These are phyloP conservation scores for Phytophthora pseudosyringae DNA, from an alignment of 352 stramenopile species.

Conservation along the genomic window DNA sequence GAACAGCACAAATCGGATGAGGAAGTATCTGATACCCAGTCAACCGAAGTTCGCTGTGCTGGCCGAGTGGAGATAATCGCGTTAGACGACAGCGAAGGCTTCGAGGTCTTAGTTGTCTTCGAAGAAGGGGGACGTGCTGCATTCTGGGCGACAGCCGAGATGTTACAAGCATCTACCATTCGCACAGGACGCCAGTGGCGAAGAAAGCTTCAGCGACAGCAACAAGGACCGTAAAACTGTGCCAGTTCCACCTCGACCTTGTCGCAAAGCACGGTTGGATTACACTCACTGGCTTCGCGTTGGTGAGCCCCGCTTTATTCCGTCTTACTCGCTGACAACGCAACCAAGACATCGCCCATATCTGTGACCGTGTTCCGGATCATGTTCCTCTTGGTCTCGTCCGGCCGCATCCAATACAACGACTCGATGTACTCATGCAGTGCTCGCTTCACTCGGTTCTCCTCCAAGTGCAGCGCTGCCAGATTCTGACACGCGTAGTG, in stretches of 20 bases:
- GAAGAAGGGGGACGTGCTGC: conserved; percentile 56
- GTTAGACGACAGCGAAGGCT: conserved; percentile 21
- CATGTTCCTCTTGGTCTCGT: conserved; percentile 45
- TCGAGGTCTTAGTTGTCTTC: conserved; percentile 55
- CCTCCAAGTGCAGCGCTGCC: conserved; percentile 64
- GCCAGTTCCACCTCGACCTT: neutral
- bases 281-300: neutral
- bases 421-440: conserved; percentile 82
- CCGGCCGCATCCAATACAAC: conserved; percentile 68
- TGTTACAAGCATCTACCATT: conserved; percentile 65
- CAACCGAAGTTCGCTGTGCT: conserved; percentile 22
- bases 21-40: conserved; percentile 1
- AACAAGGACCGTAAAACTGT: conserved; percentile 16
- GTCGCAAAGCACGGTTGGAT: neutral
- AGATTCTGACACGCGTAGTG: conserved; percentile 75
- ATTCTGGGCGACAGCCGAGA: conserved; percentile 72
- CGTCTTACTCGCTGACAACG: conserved; percentile 17
- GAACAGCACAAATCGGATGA: conserved; percentile 16
- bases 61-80: conserved; percentile 45
- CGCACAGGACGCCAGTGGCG: conserved; percentile 72
- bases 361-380: conserved; percentile 78
- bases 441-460: conserved; percentile 66
- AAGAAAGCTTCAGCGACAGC: conserved; percentile 42
- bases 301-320: neutral
- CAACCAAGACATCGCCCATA: conserved; percentile 70